A percentile compares a stretch with the other conserved stretches of the same genome.
phyloP scores from a whole-genome alignment of 371 early-diverging fungal species.

The Dichotomocladium elegans region DNA sequence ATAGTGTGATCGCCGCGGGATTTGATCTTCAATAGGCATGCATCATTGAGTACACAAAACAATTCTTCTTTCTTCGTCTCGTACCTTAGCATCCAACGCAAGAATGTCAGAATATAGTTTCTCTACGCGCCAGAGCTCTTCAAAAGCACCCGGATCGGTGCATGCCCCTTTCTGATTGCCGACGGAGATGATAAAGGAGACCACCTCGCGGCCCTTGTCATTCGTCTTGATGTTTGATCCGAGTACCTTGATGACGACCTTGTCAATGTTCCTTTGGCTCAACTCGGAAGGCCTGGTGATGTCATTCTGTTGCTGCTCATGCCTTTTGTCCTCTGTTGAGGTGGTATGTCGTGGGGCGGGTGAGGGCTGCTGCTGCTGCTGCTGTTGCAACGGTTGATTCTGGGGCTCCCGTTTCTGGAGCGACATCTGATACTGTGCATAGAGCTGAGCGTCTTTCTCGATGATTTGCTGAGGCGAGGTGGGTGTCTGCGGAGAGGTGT shows the following conservation, averaged over 20 bases:
- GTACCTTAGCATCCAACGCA: conserved; percentile 68
- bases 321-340: too few relatives aligned
- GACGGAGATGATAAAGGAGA: conserved; percentile 55
- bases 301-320: too few relatives aligned
- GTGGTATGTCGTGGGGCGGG: too few relatives aligned
- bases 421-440: conserved; percentile 10
- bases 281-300: too few relatives aligned
- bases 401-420: conserved; percentile 1
- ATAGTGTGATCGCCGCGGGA: conserved; percentile 6
- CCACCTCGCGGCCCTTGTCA: conserved; percentile 74
- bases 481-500: background rate
- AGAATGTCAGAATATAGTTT: conserved; percentile 85
- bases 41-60: background rate
- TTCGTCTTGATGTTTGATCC: conserved; percentile 72
- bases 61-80: background rate
- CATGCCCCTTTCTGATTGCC: conserved; percentile 22
- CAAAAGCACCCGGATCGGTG: conserved; percentile 11
- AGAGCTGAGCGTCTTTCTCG: conserved; percentile 11
- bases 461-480: conserved; percentile 6
- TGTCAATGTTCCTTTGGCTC: background rate
- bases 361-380: background rate
- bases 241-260: conserved; percentile 42
- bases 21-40: conserved; percentile 40
- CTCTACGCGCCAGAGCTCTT: conserved; percentile 77
- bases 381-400: background rate